Conservation (phyloP, 2,329 filamentous ascomycete species). For the Monosporascus sp. region DNA sequence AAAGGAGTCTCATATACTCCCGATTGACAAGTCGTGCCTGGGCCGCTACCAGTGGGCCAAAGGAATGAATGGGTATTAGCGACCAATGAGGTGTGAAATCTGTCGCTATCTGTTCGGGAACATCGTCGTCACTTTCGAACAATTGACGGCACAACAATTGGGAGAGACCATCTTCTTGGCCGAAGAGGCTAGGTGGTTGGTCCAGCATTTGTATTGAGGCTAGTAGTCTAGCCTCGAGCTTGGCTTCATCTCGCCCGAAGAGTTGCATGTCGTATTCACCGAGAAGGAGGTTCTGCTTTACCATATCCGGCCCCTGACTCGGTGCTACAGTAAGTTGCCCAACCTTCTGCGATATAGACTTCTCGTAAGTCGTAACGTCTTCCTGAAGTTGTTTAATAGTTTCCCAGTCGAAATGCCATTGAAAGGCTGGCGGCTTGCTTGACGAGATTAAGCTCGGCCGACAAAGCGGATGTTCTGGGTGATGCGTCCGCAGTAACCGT, state of each 20-base stretch:
- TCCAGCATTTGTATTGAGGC: conserved; percentile 46
- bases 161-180: conserved; percentile 31
- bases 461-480: conserved; percentile 66
- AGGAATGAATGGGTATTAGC: conserved; percentile 63
- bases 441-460: conserved; percentile 40
- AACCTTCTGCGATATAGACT: conserved; percentile 27
- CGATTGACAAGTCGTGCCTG: conserved; percentile 75
- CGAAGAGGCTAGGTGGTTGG: conserved; percentile 23
- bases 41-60: conserved; percentile 65
- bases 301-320: neutral
- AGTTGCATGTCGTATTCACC: conserved; percentile 32
- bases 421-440: conserved; percentile 50
- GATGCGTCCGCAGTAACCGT: conserved; percentile 63
- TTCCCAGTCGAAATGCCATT: conserved; percentile 70
- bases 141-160: conserved; percentile 36
- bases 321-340: neutral
- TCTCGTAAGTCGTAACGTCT: conserved; percentile 51
- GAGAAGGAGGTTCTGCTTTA: conserved; percentile 3
- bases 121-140: conserved; percentile 19
- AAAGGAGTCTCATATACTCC: conserved; percentile 70
- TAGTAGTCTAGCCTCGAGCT: conserved; percentile 43
- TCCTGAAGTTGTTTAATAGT: conserved; percentile 60
- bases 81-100: conserved; percentile 51
- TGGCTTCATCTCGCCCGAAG: conserved; percentile 42
- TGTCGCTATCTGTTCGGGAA: conserved; percentile 9